A percentile compares a stretch with the other conserved stretches of the same genome.
Conservation (phyloP, 164 flowering plant genomes). For the Houttuynia cordata region DNA sequence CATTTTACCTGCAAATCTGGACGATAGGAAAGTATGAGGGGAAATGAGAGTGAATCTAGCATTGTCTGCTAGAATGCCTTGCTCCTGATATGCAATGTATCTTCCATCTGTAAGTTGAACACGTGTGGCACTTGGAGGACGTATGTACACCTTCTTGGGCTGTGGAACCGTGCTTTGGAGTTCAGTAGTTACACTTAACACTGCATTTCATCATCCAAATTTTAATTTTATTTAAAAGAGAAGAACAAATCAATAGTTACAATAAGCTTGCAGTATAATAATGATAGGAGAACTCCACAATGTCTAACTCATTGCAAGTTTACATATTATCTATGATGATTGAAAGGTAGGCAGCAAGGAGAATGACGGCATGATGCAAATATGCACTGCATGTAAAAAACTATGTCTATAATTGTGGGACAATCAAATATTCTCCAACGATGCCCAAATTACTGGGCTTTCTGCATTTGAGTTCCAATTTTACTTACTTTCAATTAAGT, state of each 20-base stretch:
- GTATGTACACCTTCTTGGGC: slow-evolving; percentile 39
- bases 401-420: no score
- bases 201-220: slow-evolving; percentile 32
- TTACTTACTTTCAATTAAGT: no score
- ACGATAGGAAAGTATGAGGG: slow-evolving; percentile 84
- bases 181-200: slow-evolving; percentile 29
- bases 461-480: no score
- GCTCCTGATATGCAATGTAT: slow-evolving; percentile 63
- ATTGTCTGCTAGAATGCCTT: slow-evolving; percentile 59
- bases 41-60: slow-evolving; percentile 62
- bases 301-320: no score
- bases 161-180: slow-evolving; percentile 16
- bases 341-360: no score
- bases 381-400: no score
- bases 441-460: no score
- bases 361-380: no score
- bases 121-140: slow-evolving; percentile 65
- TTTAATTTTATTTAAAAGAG: neutral
- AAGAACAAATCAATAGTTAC: neutral
- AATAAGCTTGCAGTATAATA: neutral
- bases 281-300: neutral
- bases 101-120: slow-evolving; percentile 85
- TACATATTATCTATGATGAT: no score
- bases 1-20: slow-evolving; percentile 68
- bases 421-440: no score